Base-by-base conservation (phyloP, 495 filamentous ascomycete genomes). In the Podospora pseudoanserina region DNA sequence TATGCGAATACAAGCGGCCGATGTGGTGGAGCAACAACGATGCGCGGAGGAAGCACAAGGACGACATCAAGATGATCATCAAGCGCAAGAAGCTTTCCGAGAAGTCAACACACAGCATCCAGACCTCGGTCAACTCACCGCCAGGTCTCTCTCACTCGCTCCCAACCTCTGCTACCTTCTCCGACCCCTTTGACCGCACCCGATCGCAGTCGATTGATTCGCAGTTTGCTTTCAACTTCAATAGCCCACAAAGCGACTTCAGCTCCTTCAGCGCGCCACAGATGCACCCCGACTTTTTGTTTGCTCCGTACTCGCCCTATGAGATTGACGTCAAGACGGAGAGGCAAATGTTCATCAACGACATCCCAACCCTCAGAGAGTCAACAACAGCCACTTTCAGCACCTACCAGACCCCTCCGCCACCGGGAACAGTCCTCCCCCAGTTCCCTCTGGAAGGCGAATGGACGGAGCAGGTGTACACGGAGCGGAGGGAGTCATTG, bases 21-120 rank as follows among this genome's bases (percentile, higher is more conserved):
- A 86, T 91, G 77, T 99, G 95, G 95, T 99, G 95, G 95, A 91
- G 89, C 78, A 97, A 91, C 82, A 89, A 90, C 72, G 93, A 96
- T 69, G 87, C 90, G 79, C 85, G 95, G 68, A 87, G 89, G 72
- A 76, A 89, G 27, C 92, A 97, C 76, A 99, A 99, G 84, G 95
- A 97, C 76, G 82, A 87, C 23, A 94, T 99, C 82, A 99, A 99
- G 86, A 89, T 90, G 81, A 92, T 94, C 79, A 99, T 99, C 82
- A 96, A 96, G 86, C 88, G 92, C 65, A 97, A 93, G 69, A 97
- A 98, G 86, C 84, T 94, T 68, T 87, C 90, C 54, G 94, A 98
- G 81, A 95, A 97, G 86, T 84, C 84, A 55, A 81, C 86, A 58
- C 82, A 86, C 70, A 80, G 79, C 67, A 85, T 86, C 69, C 82